These are phyloP conservation scores for Neonectria sp. DNA, from an alignment of 2,329 filamentous ascomycete genomes.

Conservation along the genomic window DNA sequence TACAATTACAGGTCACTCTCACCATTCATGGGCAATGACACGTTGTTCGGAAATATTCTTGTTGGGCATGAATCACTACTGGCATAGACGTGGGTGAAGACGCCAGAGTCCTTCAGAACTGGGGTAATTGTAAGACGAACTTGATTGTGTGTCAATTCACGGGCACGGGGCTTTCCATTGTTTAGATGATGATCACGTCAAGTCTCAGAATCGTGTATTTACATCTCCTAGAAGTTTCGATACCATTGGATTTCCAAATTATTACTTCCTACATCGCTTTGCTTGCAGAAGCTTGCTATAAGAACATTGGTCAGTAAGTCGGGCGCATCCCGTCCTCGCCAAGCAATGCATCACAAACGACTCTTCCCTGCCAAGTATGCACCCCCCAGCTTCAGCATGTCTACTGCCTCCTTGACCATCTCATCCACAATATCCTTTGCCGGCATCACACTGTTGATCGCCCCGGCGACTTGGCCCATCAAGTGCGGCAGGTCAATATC, in stretches of 20 bases:
- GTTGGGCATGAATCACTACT: background rate
- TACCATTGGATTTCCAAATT: too few species aligned
- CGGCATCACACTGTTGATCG: slow-evolving; percentile 83
- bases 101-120: background rate
- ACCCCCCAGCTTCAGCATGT: slow-evolving; percentile 74
- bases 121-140: background rate
- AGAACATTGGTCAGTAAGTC: background rate
- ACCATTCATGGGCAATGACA: background rate
- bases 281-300: background rate
- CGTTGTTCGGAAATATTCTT: background rate
- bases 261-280: background rate
- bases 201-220: background rate
- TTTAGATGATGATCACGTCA: background rate
- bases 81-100: background rate
- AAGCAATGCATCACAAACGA: slow-evolving; percentile 54
- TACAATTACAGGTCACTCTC: background rate
- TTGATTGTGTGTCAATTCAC: background rate
- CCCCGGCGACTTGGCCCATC: slow-evolving; percentile 94
- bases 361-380: slow-evolving; percentile 69
- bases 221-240: background rate
- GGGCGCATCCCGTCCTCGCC: background rate
- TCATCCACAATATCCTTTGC: slow-evolving; percentile 89
- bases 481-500: slow-evolving; percentile 90
- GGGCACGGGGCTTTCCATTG: background rate
- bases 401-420: slow-evolving; percentile 85